Evolutionary conservation across 2,329 filamentous ascomycete species (phyloP), one percentile per base, ranked within the genome.

Genomic region (Ustulina deusta): DNA sequence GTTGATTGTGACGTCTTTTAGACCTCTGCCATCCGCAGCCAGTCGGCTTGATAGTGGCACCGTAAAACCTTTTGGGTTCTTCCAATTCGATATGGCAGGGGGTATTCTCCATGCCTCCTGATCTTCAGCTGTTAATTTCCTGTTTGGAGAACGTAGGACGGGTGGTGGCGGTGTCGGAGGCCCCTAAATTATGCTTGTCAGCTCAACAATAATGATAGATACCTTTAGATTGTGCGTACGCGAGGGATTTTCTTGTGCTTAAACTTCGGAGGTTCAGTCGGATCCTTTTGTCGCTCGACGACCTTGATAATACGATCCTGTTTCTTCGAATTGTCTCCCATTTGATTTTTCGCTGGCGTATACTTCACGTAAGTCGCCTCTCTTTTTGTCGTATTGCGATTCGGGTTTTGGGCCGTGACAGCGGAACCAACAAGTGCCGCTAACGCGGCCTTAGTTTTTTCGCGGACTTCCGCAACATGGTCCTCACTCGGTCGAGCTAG

Each of bases 291-390:
- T 63, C 93, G 87, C 79, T 97, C 93, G 42, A 97, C 93, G 81
- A 99, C 98, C 84, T 98, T 98, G 89, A 99, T 97, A 72, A 99
- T 97, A 15, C 96, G 90, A 76, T 98, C 94, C 75, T 94, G 93
- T 82, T 97, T 97, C 80, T 90, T 91, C 44, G 88, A 89, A 79
- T 94, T 85, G 76, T 89, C 93, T 13, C 96, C 96, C 93, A 99
- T 97, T 82, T 99, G 96, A 75, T 96, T n/a, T n/a, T n/a, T 95
- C 48, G 94, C 93, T 3, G 96, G 96, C 17, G 94, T 98, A 78
- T 99, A 99, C 71, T 93, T 89, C 67, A 99, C 96, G 79, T 94
- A 99, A 0, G 95, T 98, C 6, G 96, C 90, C 66, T 97, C 95
- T 64, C 91, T 91, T 72, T 92, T 87, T 57, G 88, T 91, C 7